Evolutionary conservation across 2,329 filamentous ascomycete genomes (phyloP).

Genomic region (Coniochaeta sp.): DNA sequence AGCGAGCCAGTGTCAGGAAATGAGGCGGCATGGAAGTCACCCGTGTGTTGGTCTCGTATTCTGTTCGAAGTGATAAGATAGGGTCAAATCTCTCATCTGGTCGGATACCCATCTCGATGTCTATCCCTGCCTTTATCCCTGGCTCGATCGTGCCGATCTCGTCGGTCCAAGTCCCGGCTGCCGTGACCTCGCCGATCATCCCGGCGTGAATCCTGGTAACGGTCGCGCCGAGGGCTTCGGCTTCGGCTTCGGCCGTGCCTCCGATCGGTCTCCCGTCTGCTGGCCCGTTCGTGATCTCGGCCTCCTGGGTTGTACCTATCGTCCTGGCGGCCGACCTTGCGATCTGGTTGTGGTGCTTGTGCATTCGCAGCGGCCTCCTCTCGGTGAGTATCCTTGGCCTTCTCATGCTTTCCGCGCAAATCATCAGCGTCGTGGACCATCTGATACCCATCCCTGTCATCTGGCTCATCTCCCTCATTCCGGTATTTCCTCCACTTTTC

Average conservation of each 20-base stretch:
- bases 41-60: not conserved
- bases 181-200: constrained; percentile 25
- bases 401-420: constrained; percentile 43
- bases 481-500: constrained; percentile 90
- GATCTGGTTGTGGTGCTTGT: not conserved
- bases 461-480: constrained; percentile 37
- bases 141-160: constrained; percentile 18
- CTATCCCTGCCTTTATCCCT: not conserved
- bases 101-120: not conserved
- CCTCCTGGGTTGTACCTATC: not conserved
- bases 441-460: constrained; percentile 49
- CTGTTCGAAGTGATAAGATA: not conserved
- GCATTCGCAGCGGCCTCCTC: not conserved
- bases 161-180: constrained; percentile 17
- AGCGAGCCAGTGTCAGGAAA: too few relatives aligned
- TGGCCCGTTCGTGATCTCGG: not conserved
- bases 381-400: constrained; percentile 21
- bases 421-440: constrained; percentile 78
- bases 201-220: constrained; percentile 15
- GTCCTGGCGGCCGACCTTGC: constrained; percentile 1
- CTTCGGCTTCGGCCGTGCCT: constrained; percentile 42
- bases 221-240: constrained; percentile 18
- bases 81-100: not conserved
- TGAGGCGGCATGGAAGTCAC: not conserved
- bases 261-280: constrained; percentile 14